Conservation (phyloP, 1,284 basidiomycete species). For the Takashimella koratensis region DNA sequence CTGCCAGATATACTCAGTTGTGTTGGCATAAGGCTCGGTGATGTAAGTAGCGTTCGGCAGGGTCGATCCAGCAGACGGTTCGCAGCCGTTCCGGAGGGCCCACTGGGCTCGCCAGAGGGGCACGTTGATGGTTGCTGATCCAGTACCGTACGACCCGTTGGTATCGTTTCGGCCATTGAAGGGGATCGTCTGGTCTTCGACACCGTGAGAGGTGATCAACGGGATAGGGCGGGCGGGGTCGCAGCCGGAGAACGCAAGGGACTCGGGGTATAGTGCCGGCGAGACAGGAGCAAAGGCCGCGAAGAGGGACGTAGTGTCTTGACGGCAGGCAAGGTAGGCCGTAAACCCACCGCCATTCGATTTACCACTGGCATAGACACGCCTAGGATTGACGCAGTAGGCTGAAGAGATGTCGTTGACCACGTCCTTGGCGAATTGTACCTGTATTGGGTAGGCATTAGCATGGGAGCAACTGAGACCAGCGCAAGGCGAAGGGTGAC, state of each 20-base stretch:
- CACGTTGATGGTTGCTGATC: constrained; percentile 7
- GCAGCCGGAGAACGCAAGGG: constrained; percentile 22
- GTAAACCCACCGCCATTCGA: constrained; percentile 29
- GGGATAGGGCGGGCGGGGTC: constrained; percentile 18
- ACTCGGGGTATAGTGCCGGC: constrained; percentile 23
- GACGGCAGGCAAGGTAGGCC: constrained; percentile 20
- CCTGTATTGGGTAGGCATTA: constrained; percentile 7
- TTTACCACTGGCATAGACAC: constrained; percentile 27
- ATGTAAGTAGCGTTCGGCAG: constrained; percentile 4
- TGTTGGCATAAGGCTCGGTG: constrained; percentile 9
- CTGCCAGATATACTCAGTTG: constrained; percentile 19
- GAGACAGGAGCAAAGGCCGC: constrained; percentile 28
- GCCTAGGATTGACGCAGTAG: constrained; percentile 17
- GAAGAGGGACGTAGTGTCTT: constrained; percentile 22
- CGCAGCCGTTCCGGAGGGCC: constrained; percentile 22
- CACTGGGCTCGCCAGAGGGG: constrained; percentile 19
- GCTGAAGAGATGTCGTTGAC: constrained; percentile 14
- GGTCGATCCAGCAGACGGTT: neutral
- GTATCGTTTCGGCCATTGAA: constrained; percentile 18
- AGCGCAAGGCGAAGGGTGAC: neutral
- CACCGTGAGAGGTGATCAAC: constrained; percentile 23
- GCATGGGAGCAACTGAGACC: neutral
- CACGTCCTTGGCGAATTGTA: constrained; percentile 27
- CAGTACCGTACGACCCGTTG: neutral
- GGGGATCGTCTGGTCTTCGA: constrained; percentile 21